Percentiles rank a stretch among this genome's conserved stretches.
phyloP scores from a whole-genome alignment of 129 eudicot genomes.

The Gnaphalium uliginosum region DNA sequence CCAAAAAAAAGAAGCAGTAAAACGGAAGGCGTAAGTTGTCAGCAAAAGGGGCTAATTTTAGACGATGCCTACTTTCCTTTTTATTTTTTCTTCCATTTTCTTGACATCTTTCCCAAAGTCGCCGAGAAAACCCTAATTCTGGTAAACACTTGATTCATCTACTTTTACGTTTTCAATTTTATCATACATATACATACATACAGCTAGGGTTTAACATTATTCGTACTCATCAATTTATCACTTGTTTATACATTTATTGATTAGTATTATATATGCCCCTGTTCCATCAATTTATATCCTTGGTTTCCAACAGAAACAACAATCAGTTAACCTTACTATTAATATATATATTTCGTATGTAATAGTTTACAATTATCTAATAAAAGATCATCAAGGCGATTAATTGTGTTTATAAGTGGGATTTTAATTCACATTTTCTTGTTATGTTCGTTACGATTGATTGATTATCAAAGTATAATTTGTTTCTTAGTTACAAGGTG shows the following conservation, averaged over 20 bases:
- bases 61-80: constrained; percentile 21
- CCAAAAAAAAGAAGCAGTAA: neutral
- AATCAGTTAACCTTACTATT: neutral
- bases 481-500: neutral
- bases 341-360: neutral
- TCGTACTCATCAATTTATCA: neutral
- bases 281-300: neutral
- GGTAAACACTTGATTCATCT: constrained; percentile 22
- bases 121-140: constrained; percentile 41
- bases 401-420: neutral
- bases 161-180: constrained; percentile 10
- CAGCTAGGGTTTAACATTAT: constrained; percentile 17
- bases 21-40: constrained; percentile 18
- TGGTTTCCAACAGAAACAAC: constrained; percentile 12
- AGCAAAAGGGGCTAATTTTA: constrained; percentile 27
- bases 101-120: constrained; percentile 31
- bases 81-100: constrained; percentile 1
- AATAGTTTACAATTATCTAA: neutral
- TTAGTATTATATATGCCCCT: neutral
- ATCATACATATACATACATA: neutral
- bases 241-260: neutral
- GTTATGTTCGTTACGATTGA: neutral
- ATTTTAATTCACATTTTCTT: neutral
- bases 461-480: neutral
- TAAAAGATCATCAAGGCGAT: constrained; percentile 4